These are phyloP conservation scores for Eucalyptus tenuipes DNA, from an alignment of 345 rosid species.

Conservation along the genomic window DNA sequence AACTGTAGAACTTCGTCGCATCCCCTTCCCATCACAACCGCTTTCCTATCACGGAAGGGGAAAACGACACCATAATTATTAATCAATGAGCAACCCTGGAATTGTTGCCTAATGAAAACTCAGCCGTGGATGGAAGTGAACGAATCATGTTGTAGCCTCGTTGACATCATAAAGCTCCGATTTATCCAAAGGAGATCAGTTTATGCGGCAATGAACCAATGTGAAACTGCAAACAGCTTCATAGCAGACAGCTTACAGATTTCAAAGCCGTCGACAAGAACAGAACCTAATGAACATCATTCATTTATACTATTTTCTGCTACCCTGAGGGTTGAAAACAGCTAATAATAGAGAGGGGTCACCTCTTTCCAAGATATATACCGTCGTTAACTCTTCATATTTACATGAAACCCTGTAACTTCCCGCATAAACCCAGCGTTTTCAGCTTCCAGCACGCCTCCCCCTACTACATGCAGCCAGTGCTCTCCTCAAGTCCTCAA, in stretches of 20 bases:
- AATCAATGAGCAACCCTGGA: not conserved
- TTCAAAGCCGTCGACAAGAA: not conserved
- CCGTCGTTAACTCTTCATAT: not conserved
- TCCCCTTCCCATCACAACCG: not conserved
- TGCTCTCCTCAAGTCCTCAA: conserved; percentile 58
- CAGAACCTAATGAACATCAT: not conserved
- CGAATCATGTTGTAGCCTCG: not conserved
- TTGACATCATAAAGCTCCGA: not conserved
- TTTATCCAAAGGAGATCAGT: not conserved
- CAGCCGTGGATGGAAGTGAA: not conserved
- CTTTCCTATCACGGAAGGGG: not conserved
- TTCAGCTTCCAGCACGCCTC: conserved; percentile 23
- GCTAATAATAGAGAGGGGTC: not conserved
- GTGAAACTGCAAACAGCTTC: not conserved
- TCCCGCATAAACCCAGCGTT: not conserved
- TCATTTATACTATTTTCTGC: not conserved
- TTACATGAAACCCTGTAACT: not conserved
- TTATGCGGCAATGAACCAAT: not conserved
- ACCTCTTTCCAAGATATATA: not conserved
- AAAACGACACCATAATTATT: not conserved
- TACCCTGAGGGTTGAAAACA: conserved; percentile 30
- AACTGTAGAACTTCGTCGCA: not conserved
- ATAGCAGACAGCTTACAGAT: not conserved
- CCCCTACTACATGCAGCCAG: conserved; percentile 18
- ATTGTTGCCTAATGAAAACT: not conserved